phyloP scores from a whole-genome alignment of 345 rosid genomes.

The Eucalyptus polyanthemos region DNA sequence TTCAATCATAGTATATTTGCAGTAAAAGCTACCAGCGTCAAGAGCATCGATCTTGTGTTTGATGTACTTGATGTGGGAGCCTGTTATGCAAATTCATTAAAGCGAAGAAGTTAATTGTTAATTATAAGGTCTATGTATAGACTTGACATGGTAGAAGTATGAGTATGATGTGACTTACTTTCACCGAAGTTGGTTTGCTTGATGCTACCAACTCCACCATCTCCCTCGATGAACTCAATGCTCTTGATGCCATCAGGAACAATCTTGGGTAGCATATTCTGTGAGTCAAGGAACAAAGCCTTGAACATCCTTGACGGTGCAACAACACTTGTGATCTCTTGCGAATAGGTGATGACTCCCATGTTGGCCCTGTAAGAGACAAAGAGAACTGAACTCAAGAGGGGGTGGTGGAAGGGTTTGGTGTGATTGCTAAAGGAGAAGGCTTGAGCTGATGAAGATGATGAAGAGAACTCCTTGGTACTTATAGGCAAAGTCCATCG shows the following conservation, averaged over 20 bases:
- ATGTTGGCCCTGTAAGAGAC: not conserved
- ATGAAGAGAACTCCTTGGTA: too few species aligned
- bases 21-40: too few species aligned
- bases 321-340: not conserved
- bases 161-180: not conserved
- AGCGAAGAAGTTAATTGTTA: too few species aligned
- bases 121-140: too few species aligned
- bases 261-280: not conserved
- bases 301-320: not conserved
- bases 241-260: slow-evolving; percentile 12
- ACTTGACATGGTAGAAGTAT: too few species aligned
- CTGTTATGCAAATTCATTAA: too few species aligned
- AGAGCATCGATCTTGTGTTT: too few species aligned
- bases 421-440: too few species aligned
- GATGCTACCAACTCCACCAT: slow-evolving; percentile 27
- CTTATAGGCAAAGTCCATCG: too few species aligned
- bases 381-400: not conserved
- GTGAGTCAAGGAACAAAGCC: not conserved
- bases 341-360: not conserved
- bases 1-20: too few species aligned
- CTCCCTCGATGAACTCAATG: slow-evolving; percentile 11
- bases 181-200: slow-evolving; percentile 1
- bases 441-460: too few species aligned
- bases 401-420: not conserved
- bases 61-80: too few species aligned